A percentile compares a stretch with the other conserved stretches of the same genome.
phyloP scores from a whole-genome alignment of 108 stramenopile species.

The Stephanodiscus minutulus region DNA sequence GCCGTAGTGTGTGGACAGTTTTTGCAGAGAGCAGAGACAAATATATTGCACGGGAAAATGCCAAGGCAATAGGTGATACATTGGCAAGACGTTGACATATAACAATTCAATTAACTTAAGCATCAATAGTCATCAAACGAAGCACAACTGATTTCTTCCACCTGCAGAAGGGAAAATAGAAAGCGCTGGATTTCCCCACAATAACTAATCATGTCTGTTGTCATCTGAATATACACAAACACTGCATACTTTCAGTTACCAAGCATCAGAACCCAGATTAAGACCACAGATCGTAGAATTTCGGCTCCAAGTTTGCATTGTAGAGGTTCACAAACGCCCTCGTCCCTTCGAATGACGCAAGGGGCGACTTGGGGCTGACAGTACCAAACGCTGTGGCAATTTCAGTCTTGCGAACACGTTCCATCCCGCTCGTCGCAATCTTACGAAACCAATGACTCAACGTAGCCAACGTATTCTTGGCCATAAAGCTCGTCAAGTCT shows the following conservation, averaged over 20 bases:
- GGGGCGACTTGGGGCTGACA: conserved; percentile 15
- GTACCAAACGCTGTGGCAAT: background rate
- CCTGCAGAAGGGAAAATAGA: too few species aligned
- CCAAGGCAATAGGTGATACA: conserved; percentile 11
- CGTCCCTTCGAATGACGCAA: background rate
- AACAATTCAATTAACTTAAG: too few species aligned
- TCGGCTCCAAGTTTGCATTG: conserved; percentile 1
- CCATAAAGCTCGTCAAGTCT: conserved; percentile 41
- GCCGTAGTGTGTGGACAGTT: conserved; percentile 20
- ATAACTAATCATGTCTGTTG: background rate
- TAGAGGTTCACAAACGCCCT: background rate
- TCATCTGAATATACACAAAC: background rate
- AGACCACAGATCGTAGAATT: background rate
- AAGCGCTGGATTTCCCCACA: too few species aligned
- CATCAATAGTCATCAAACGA: too few species aligned
- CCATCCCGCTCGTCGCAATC: conserved; percentile 44
- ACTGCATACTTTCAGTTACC: too few species aligned
- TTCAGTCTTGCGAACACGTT: conserved; percentile 10
- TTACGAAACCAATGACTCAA: conserved; percentile 51
- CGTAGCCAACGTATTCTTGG: conserved; percentile 47
- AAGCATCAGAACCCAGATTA: background rate
- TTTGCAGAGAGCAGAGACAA: conserved; percentile 17
- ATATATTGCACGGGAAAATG: conserved; percentile 13
- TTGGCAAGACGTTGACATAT: background rate
- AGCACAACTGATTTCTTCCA: too few species aligned